Evolutionary conservation across 805 yeast genomes (phyloP), one percentile per base, ranked within the genome.

Genomic region (Lachancea waltii): DNA sequence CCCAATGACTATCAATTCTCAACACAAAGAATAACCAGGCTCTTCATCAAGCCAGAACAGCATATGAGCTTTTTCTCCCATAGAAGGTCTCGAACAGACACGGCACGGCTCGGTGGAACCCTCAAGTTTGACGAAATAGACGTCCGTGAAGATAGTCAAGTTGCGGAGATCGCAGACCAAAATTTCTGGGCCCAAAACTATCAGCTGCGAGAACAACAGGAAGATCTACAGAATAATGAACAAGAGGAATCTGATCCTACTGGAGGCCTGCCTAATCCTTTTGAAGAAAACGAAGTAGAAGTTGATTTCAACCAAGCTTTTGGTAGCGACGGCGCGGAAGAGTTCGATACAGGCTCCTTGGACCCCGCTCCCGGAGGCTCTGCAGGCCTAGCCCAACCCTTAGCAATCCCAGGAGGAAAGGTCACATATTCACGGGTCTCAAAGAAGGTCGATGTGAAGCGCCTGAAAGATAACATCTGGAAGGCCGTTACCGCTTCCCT

Each of bases 391-490:
- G 9, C 37, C 9, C 42, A 38, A 14, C 22, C 38, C 8, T 53
- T 52, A 13, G 50, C 52, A 11, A 53, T 49, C 14, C 41, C 43
- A 28, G 51, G 50, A 13, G 53, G 49, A 13, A 59, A 69, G 38
- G 69, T 79, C 16, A 73, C 69, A 43, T 84, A 75, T 52, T 79
- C 95, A 2, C 69, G 79, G 34, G 74, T 76, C 6, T 85, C 95
- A 4, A 86, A 85, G 56, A 73, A 77, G 44, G 92, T 87, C 20
- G 89, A 86, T 52, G 82, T 87, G 23, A 73, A 76, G 45, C 63
- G 66, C 18, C 65, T 86, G 36, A 86, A 87, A 63, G 81, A 79
- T 38, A 84, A 83, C 50, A 51, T 86, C 27, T 86, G 95, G 95
- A 67, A 67, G 22, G 68, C 74, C 1, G 63, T 79, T 4, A 65